Conservation (phyloP, 2,329 filamentous ascomycete genomes). For the Aureobasidium musti region DNA sequence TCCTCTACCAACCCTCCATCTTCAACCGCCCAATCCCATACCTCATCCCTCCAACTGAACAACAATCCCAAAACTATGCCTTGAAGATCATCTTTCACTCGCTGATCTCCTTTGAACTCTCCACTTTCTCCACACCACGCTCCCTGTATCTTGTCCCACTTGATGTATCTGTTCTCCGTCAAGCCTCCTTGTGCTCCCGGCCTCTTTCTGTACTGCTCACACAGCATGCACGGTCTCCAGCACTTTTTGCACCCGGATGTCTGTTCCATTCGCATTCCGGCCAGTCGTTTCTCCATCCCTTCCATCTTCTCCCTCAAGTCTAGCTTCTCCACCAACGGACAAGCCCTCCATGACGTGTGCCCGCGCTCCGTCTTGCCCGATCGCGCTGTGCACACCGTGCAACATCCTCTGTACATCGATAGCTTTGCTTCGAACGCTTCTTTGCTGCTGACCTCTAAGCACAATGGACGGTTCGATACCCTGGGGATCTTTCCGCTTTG, state of each 20-base stretch:
- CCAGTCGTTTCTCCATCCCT: neutral
- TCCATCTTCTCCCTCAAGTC: too few relatives aligned
- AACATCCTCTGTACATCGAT: too few relatives aligned
- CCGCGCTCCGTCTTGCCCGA: neutral
- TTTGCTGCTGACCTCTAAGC: neutral
- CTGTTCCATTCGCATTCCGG: neutral
- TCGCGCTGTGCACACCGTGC: neutral
- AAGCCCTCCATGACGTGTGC: neutral
- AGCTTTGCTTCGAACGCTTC: neutral
- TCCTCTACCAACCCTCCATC: constrained; percentile 5
- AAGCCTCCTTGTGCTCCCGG: neutral
- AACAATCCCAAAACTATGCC: constrained; percentile 7
- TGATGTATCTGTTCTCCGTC: constrained; percentile 1
- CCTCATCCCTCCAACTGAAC: neutral
- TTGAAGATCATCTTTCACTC: neutral
- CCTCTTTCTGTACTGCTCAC: too few relatives aligned
- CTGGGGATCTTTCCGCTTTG: neutral
- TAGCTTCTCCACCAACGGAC: neutral
- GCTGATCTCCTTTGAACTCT: constrained; percentile 1
- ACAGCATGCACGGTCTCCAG: too few relatives aligned
- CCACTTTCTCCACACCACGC: constrained; percentile 5
- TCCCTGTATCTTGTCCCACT: constrained; percentile 2
- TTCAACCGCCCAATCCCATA: constrained; percentile 4
- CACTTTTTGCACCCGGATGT: neutral
- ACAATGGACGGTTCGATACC: neutral